These are phyloP conservation scores for Candida coleopterorum DNA, from an alignment of 805 yeast genomes.

Conservation along the genomic window DNA sequence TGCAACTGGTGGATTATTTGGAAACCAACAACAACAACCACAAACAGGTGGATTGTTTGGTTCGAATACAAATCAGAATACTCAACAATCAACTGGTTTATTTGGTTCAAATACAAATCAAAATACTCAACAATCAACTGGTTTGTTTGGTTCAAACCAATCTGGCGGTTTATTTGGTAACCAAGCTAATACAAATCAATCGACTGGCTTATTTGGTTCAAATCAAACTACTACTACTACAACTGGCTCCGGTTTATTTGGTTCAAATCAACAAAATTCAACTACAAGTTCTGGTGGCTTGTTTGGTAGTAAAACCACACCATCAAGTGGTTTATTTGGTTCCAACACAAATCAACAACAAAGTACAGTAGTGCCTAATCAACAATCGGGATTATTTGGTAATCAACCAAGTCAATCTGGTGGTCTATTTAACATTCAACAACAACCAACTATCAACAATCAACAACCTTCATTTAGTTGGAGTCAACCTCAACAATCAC, in stretches of 20 bases:
- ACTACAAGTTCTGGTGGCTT: slow-evolving; percentile 9
- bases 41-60: not conserved
- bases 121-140: slow-evolving; percentile 10
- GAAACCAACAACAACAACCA: no score
- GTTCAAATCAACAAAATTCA: slow-evolving; percentile 7
- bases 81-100: slow-evolving; percentile 21
- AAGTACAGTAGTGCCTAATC: no score
- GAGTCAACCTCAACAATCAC: slow-evolving; percentile 36
- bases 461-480: slow-evolving; percentile 57
- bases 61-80: no score
- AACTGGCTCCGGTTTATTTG: slow-evolving; percentile 14
- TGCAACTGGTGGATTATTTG: not conserved
- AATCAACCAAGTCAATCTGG: slow-evolving; percentile 6
- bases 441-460: slow-evolving; percentile 19
- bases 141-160: slow-evolving; percentile 9
- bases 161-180: slow-evolving; percentile 10
- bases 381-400: slow-evolving; percentile 24
- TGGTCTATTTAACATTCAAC: slow-evolving; percentile 18
- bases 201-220: slow-evolving; percentile 9
- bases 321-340: slow-evolving; percentile 19
- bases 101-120: slow-evolving; percentile 25
- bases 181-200: not conserved
- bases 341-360: slow-evolving; percentile 6
- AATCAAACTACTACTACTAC: slow-evolving; percentile 14
- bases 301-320: slow-evolving; percentile 9